Evolutionary conservation across 768 basidiomycete genomes (phyloP), one percentile per base, ranked within the genome.

Genomic region (Cystofilobasidium capitatum): DNA sequence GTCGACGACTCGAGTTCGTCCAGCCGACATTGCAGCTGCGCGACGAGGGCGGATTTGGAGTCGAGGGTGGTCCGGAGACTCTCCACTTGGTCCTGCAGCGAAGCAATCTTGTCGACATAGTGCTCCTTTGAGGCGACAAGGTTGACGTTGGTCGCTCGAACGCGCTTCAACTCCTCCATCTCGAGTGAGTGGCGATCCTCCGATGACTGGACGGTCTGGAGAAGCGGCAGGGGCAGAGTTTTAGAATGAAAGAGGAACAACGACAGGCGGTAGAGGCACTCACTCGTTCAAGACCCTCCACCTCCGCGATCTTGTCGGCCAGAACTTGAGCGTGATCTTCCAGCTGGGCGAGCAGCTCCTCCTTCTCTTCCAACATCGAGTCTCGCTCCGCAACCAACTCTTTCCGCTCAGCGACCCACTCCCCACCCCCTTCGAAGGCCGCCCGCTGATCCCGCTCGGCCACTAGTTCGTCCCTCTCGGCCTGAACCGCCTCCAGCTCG

Each of bases 281-380:
- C 29, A 55, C 51, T 31, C n/a, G 26, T 3, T 58, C 58, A 6
- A 47, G 42, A 3, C 7, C 51, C 35, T 69, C 68, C 6, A 63
- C n/a, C 31, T 58, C 51, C 1, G 3, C 39, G 3, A 29, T 37
- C 24, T 39, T 40, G 31, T 37, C 54, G 5, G 51, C 54, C 6
- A 65, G 36, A 5, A 36, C 51, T 24, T 16, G 39, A 20, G 51
- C 33, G 24, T 31, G 31, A 29, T 69, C 57, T 20, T 64, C 57
- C 14, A 69, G 58, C 36, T n/a, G 40, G 20, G 20, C 36, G 24
- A 79, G 33, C 72, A 86, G 85, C 81, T 83, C 79, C 5, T 79
- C 80, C 20, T 79, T 80, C 73, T 86, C 84, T 70, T 80, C 81
- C 73, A 86, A 84, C 17, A 84, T 73, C 20, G 78, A 79, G 40